These are phyloP conservation scores for Verticillium klebahnii DNA, from an alignment of 2,329 filamentous ascomycete species.

Conservation along the genomic window DNA sequence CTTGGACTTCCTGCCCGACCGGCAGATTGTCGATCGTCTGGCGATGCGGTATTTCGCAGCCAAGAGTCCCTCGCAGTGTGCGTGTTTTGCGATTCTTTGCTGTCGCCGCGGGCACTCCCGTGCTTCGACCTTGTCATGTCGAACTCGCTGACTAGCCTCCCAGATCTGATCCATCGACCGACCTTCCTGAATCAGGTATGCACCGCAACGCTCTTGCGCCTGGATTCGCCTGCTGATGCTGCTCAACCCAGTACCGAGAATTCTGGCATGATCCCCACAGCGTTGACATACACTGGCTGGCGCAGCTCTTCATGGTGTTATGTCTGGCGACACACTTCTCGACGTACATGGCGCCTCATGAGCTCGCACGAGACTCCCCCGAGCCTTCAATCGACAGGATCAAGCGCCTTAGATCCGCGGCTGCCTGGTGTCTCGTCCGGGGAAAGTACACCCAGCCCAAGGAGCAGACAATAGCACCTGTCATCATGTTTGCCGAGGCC, in stretches of 20 bases:
- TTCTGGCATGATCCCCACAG: slow-evolving; percentile 42
- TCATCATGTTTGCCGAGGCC: slow-evolving; percentile 45
- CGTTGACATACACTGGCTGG: slow-evolving; percentile 41
- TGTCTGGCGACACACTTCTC: slow-evolving; percentile 39
- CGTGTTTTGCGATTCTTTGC: slow-evolving; percentile 11
- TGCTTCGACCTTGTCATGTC: neutral
- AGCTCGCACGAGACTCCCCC: slow-evolving; percentile 35
- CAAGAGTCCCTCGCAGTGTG: slow-evolving; percentile 47
- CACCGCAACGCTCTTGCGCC: neutral
- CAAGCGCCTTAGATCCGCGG: slow-evolving; percentile 41
- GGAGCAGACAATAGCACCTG: slow-evolving; percentile 41
- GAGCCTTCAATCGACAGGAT: slow-evolving; percentile 39
- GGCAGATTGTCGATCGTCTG: slow-evolving; percentile 41
- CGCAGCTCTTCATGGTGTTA: slow-evolving; percentile 44
- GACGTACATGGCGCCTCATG: slow-evolving; percentile 36
- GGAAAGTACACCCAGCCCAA: slow-evolving; percentile 47
- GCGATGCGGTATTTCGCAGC: slow-evolving; percentile 50
- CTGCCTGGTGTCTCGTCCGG: slow-evolving; percentile 45
- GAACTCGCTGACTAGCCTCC: slow-evolving; percentile 7
- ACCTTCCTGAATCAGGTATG: slow-evolving; percentile 41
- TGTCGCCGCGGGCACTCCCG: neutral
- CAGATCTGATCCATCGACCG: slow-evolving; percentile 50
- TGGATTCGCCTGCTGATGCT: neutral
- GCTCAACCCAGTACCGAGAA: slow-evolving; percentile 34
- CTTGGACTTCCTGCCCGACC: slow-evolving; percentile 41